Percentiles rank a stretch among this genome's conserved stretches.
Conservation (phyloP, 768 basidiomycete genomes). For the Botryobasidium botryosum region DNA sequence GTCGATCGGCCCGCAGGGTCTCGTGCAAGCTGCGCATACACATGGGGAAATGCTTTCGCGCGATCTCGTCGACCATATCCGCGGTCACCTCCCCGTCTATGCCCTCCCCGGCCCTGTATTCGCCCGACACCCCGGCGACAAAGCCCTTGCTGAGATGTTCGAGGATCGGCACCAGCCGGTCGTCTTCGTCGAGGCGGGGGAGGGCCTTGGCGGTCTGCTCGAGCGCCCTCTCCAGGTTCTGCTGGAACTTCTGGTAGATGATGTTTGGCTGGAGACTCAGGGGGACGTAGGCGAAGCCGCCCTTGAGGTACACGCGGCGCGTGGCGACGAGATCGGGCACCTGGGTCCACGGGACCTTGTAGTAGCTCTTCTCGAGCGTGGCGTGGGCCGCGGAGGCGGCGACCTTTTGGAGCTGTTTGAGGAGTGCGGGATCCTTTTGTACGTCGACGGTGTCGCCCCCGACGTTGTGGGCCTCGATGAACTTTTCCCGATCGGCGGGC, state of each 20-base stretch:
- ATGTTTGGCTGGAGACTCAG: conserved; percentile 62
- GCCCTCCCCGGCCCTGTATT: conserved; percentile 43
- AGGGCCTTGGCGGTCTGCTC: conserved; percentile 77
- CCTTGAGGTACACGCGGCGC: conserved; percentile 56
- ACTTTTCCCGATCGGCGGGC: conserved; percentile 37
- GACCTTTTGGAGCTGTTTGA: too few species aligned
- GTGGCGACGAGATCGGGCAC: conserved; percentile 84
- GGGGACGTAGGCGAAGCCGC: conserved; percentile 84
- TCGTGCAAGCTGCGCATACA: conserved; percentile 91
- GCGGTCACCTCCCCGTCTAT: conserved; percentile 57
- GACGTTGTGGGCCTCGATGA: conserved; percentile 31
- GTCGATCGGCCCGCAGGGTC: conserved; percentile 53
- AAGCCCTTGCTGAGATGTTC: conserved; percentile 88
- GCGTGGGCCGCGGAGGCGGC: too few species aligned
- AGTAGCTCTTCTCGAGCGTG: conserved; percentile 45
- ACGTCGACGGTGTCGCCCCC: too few species aligned
- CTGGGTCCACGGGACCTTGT: conserved; percentile 95
- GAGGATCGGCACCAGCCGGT: conserved; percentile 73
- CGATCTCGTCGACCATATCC: conserved; percentile 83
- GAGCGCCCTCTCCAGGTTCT: conserved; percentile 50
- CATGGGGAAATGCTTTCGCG: conserved; percentile 78
- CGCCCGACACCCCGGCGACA: conserved; percentile 74
- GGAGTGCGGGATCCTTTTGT: too few species aligned
- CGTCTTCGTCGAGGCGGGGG: conserved; percentile 87
- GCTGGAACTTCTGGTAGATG: conserved; percentile 72